A percentile compares a stretch with the other conserved stretches of the same genome.
phyloP scores from a whole-genome alignment of 805 yeast species.

The Wickerhamiella vanderwaltii region DNA sequence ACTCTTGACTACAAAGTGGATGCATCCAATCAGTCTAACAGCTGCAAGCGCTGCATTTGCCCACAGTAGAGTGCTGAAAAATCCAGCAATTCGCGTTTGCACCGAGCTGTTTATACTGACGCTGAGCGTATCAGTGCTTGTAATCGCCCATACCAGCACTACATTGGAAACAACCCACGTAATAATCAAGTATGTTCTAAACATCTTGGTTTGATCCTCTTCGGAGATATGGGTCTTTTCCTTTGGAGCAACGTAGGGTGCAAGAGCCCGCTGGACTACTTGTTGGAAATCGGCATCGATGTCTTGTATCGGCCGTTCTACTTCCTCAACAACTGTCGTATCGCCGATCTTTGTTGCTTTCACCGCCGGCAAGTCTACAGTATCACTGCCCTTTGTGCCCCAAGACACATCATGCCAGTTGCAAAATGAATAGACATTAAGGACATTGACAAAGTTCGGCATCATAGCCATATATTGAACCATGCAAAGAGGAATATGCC shows the following conservation, averaged over 20 bases:
- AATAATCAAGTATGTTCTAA: slow-evolving; percentile 31
- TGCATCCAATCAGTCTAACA: slow-evolving; percentile 44
- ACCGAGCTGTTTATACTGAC: slow-evolving; percentile 31
- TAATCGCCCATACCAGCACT: slow-evolving; percentile 29
- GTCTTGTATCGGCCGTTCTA: slow-evolving; percentile 38
- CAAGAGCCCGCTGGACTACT: slow-evolving; percentile 40
- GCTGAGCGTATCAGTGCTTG: slow-evolving; percentile 27
- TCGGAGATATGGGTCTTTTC: slow-evolving; percentile 17
- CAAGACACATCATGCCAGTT: slow-evolving; percentile 62
- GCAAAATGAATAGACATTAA: slow-evolving; percentile 57
- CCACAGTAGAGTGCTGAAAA: slow-evolving; percentile 43
- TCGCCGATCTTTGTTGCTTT: slow-evolving; percentile 41
- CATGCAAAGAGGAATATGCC: slow-evolving; percentile 52
- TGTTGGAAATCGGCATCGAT: slow-evolving; percentile 40
- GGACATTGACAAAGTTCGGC: slow-evolving; percentile 33
- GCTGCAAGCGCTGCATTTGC: slow-evolving; percentile 49
- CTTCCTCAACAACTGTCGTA: slow-evolving; percentile 39
- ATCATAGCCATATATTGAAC: slow-evolving; percentile 28
- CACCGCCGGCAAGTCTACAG: slow-evolving; percentile 38
- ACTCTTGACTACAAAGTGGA: slow-evolving; percentile 32
- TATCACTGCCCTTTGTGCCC: slow-evolving; percentile 61
- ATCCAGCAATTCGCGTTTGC: slow-evolving; percentile 27
- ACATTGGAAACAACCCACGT: slow-evolving; percentile 32
- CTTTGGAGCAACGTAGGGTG: slow-evolving; percentile 35
- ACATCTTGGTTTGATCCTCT: slow-evolving; percentile 31